phyloP scores from a whole-genome alignment of 192 early-diverging fungal genomes.

The Podila epigama region DNA sequence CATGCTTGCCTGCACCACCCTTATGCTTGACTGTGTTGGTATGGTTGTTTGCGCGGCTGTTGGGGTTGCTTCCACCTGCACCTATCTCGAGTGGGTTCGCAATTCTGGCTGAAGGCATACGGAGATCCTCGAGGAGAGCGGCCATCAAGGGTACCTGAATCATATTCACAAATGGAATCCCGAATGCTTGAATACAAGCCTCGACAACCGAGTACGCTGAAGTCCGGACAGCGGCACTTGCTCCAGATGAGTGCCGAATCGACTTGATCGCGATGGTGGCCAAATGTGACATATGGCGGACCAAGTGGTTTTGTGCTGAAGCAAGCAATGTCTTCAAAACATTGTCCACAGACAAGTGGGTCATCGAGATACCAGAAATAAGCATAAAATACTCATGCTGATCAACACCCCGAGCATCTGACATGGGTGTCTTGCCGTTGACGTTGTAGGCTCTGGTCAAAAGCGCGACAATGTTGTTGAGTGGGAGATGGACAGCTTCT shows the following conservation, averaged over 20 bases:
- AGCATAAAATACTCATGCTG: conserved; percentile 56
- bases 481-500: conserved; percentile 54
- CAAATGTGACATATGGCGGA: conserved; percentile 37
- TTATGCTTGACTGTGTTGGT: conserved; percentile 38
- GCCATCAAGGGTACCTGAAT: conserved; percentile 49
- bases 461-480: conserved; percentile 57
- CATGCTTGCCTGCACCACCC: conserved; percentile 43
- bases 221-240: conserved; percentile 37
- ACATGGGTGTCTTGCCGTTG: conserved; percentile 44
- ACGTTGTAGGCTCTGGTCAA: conserved; percentile 57
- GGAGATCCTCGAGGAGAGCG: conserved; percentile 51
- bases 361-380: conserved; percentile 52
- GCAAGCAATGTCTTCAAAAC: conserved; percentile 51
- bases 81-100: conserved; percentile 40
- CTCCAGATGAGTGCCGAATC: conserved; percentile 27
- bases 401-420: conserved; percentile 48
- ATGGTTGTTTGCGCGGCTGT: conserved; percentile 38
- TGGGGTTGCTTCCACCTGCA: conserved; percentile 18
- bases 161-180: conserved; percentile 53
- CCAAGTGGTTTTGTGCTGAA: conserved; percentile 30
- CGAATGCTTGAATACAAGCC: conserved; percentile 55
- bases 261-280: conserved; percentile 41
- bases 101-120: conserved; percentile 29
- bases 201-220: conserved; percentile 52
- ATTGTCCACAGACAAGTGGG: conserved; percentile 51